Conservation (phyloP, 1,284 basidiomycete genomes). For the Moesziomyces sp. region DNA sequence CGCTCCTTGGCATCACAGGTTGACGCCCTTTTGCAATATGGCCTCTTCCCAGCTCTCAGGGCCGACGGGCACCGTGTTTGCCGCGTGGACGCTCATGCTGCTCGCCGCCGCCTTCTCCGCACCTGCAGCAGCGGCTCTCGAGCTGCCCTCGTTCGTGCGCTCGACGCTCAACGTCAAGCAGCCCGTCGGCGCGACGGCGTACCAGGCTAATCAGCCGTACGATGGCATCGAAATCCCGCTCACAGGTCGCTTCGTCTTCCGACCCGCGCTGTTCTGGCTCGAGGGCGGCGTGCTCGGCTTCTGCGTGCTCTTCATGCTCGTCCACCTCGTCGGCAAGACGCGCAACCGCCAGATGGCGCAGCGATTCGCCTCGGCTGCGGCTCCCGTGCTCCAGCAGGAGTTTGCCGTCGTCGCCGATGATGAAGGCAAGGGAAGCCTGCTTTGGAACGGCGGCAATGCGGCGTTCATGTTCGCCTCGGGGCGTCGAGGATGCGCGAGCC, state of each 20-base stretch:
- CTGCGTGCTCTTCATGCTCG: constrained; percentile 48
- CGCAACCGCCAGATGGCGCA: constrained; percentile 49
- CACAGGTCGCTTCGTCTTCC: constrained; percentile 39
- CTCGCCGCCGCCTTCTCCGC: constrained; percentile 21
- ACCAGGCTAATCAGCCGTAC: constrained; percentile 45
- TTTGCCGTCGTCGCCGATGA: constrained; percentile 54
- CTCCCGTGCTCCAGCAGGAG: constrained; percentile 48
- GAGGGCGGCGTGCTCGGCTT: constrained; percentile 50
- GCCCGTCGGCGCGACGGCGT: constrained; percentile 38
- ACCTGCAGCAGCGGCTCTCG: constrained; percentile 21
- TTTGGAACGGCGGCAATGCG: constrained; percentile 64
- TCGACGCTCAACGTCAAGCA: constrained; percentile 13
- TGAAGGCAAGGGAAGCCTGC: constrained; percentile 33
- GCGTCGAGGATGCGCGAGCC: constrained; percentile 54
- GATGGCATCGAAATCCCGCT: constrained; percentile 38
- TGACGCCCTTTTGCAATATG: constrained; percentile 7
- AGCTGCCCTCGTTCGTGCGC: constrained; percentile 34
- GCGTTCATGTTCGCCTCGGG: constrained; percentile 64
- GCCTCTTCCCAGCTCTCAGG: constrained; percentile 10
- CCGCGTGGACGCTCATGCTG: constrained; percentile 40
- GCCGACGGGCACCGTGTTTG: constrained; percentile 35
- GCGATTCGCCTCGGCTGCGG: constrained; percentile 37
- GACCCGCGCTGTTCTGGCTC: constrained; percentile 49
- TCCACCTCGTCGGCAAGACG: constrained; percentile 52
- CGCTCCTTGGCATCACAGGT: too few species aligned